Evolutionary conservation across 257 asterid genomes (phyloP).

Genomic region (Nicotiana attenuata): DNA sequence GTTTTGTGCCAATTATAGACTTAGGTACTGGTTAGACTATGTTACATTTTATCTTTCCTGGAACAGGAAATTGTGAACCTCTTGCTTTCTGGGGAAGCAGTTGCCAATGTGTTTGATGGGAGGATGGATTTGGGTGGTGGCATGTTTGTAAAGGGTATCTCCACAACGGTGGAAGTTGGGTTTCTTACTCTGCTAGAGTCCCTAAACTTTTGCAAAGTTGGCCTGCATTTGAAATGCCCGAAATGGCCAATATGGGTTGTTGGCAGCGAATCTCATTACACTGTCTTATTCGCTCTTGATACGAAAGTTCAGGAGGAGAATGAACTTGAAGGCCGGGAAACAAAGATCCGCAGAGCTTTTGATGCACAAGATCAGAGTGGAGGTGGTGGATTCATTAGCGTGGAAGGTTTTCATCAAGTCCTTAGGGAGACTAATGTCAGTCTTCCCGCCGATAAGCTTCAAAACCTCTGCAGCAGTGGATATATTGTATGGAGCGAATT

Average conservation of each 20-base stretch:
- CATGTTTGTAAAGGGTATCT: constrained; percentile 86
- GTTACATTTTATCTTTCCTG: constrained; percentile 11
- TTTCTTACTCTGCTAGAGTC: constrained; percentile 92
- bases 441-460: constrained; percentile 64
- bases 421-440: constrained; percentile 49
- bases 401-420: constrained; percentile 82
- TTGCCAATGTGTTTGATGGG: constrained; percentile 85
- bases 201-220: constrained; percentile 88
- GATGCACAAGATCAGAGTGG: constrained; percentile 97
- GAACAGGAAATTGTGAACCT: constrained; percentile 92
- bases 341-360: constrained; percentile 79
- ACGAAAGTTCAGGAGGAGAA: constrained; percentile 88
- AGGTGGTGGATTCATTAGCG: constrained; percentile 96
- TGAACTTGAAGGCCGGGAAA: constrained; percentile 67
- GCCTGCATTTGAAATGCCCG: constrained; percentile 79
- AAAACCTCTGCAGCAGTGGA: constrained; percentile 62
- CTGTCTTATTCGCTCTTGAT: constrained; percentile 84
- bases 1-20: background rate
- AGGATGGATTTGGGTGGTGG: constrained; percentile 93
- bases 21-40: background rate
- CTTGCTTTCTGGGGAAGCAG: constrained; percentile 86
- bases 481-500: constrained; percentile 94
- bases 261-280: constrained; percentile 95
- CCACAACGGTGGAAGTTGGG: constrained; percentile 85
- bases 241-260: constrained; percentile 99